Conservation (phyloP, 2,329 filamentous ascomycete species). For the Trichoderma hamatum region DNA sequence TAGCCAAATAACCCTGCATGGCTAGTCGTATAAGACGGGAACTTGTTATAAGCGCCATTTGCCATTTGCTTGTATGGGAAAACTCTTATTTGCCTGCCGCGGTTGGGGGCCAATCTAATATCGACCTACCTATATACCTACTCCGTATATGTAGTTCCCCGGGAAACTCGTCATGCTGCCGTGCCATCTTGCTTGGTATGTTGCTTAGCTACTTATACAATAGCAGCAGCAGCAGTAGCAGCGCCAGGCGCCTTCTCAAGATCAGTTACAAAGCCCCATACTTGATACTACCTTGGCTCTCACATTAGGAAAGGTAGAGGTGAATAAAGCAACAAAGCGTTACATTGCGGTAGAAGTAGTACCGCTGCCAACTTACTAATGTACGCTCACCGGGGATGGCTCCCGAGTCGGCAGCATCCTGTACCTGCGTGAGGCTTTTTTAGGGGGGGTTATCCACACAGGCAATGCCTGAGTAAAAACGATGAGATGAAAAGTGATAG, state of each 20-base stretch:
- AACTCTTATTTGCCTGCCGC: too few species aligned
- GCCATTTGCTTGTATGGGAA: background rate
- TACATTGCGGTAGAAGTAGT: background rate
- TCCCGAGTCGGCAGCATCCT: background rate
- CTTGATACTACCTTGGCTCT: background rate
- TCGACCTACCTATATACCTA: too few species aligned
- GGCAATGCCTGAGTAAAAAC: background rate
- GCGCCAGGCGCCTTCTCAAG: background rate
- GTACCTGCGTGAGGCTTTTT: constrained; percentile 11
- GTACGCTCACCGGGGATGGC: background rate
- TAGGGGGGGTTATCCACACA: background rate
- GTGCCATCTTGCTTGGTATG: too few species aligned
- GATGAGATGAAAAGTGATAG: background rate
- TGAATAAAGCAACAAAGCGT: background rate
- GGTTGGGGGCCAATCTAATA: too few species aligned
- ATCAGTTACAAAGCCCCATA: background rate
- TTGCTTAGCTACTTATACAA: background rate
- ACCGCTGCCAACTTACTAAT: too few species aligned
- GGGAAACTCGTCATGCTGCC: too few species aligned
- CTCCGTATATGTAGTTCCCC: too few species aligned
- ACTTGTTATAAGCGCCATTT: background rate
- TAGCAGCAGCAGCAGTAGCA: too few species aligned
- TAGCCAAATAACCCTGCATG: background rate
- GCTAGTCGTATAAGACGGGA: background rate
- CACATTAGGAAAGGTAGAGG: background rate